Conservation (phyloP, 2,329 filamentous ascomycete genomes). For the Clonostachys byssicola region DNA sequence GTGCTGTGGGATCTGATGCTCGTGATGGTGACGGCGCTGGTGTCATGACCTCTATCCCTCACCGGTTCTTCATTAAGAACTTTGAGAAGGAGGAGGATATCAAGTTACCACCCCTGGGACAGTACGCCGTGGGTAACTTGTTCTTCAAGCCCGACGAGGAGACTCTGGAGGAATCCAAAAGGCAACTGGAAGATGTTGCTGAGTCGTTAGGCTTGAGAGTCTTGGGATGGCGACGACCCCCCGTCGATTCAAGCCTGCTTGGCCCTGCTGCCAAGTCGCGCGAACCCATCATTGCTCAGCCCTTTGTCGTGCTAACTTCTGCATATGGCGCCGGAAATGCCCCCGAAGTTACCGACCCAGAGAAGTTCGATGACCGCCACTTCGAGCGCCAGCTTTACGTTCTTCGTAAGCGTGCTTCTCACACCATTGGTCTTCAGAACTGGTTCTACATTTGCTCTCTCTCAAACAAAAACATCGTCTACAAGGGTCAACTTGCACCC, state of each 20-base stretch:
- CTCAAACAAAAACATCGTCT: slow-evolving; percentile 97
- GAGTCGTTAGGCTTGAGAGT: slow-evolving; percentile 83
- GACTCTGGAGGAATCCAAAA: slow-evolving; percentile 83
- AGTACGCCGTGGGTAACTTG: slow-evolving; percentile 95
- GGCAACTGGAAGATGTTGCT: slow-evolving; percentile 91
- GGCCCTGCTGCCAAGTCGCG: slow-evolving; percentile 89
- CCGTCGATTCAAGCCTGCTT: slow-evolving; percentile 87
- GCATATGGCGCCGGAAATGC: slow-evolving; percentile 79
- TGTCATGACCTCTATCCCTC: slow-evolving; percentile 98
- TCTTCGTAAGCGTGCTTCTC: slow-evolving; percentile 89
- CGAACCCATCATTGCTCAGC: slow-evolving; percentile 92
- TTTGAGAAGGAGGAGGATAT: slow-evolving; percentile 89
- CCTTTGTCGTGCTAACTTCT: slow-evolving; percentile 84
- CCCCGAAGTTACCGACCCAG: slow-evolving; percentile 73
- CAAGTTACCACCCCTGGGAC: slow-evolving; percentile 80
- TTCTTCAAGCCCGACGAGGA: slow-evolving; percentile 98
- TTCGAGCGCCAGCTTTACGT: slow-evolving; percentile 95
- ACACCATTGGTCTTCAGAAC: slow-evolving; percentile 92
- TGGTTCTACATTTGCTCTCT: slow-evolving; percentile 99
- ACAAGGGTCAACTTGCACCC: slow-evolving; percentile 94
- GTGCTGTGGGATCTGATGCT: slow-evolving; percentile 95
- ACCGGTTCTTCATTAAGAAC: slow-evolving; percentile 98
- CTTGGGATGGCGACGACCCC: slow-evolving; percentile 93
- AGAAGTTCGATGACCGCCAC: slow-evolving; percentile 75
- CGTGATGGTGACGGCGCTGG: slow-evolving; percentile 97